Evolutionary conservation across 768 basidiomycete genomes (phyloP), one percentile per base, ranked within the genome.

Genomic region (Amanita pseudoporphyria): DNA sequence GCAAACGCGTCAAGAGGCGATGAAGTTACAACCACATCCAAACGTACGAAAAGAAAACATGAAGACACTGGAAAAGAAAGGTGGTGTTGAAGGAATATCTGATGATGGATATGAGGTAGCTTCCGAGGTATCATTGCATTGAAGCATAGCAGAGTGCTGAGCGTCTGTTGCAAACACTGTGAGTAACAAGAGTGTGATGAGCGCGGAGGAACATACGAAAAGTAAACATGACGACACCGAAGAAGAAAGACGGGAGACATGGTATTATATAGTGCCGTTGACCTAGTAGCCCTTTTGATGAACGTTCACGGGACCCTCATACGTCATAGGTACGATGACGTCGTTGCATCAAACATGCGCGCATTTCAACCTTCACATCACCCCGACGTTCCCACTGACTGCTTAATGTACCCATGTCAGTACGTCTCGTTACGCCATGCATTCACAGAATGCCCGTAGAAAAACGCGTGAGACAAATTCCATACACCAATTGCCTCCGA

Each of bases 251-350:
- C 3, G 21, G 45, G 45, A 30, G 45, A 47, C 45, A 47, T 47
- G 45, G 45, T 16, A 22, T 47, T 47, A 37, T 47, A 47, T 47
- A 47, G 45, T 47, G 45, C 45, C 37, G 35, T 47, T 35, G 33
- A 37, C 45, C 22, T 47, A 35, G 19, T 45, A 37, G 37, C 35
- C 41, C 41, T 37, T 21, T 37, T 35, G 35, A 47, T 46, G 45
- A 36, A 40, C 19, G 26, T 26, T 30, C 45, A 47, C 45, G 45
- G 22, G 45, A 37, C 45, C 35, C 21, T 5, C 24, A 18, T 35
- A 47, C 45, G 45, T 47, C 45, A 47, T 47, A 26, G 44, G 6
- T 46, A n/a, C 32, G 13, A 46, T 22, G 22, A 14, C 30, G 26
- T 26, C 14, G 22, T 19, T 24, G 12, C 36, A 37, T 39, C 7